phyloP scores from a whole-genome alignment of 768 basidiomycete species.

The Podaxis pistillaris region DNA sequence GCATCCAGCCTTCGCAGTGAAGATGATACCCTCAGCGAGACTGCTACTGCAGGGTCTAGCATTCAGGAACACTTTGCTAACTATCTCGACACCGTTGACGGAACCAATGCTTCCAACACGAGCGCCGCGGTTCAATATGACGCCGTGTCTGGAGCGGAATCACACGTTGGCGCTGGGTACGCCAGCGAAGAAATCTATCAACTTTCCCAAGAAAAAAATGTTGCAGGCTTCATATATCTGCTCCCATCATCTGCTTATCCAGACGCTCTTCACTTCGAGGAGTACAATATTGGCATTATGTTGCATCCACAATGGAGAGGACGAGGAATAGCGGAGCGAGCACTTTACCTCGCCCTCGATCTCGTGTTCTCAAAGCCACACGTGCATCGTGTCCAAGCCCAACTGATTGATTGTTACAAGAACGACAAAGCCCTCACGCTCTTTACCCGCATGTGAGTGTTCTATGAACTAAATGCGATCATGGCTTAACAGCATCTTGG shows the following conservation, averaged over 20 bases:
- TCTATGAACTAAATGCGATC: background rate
- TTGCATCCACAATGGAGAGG: conserved; percentile 35
- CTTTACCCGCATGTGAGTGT: conserved; percentile 40
- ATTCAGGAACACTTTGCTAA: background rate
- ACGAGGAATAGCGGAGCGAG: conserved; percentile 45
- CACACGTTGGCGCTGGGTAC: background rate
- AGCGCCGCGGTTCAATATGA: background rate
- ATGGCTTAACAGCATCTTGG: conserved; percentile 7
- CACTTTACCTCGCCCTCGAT: conserved; percentile 41
- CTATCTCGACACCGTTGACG: background rate
- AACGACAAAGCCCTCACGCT: conserved; percentile 44
- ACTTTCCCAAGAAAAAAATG: background rate
- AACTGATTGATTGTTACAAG: conserved; percentile 42
- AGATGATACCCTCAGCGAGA: background rate
- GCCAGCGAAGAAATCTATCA: background rate
- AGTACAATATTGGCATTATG: conserved; percentile 58
- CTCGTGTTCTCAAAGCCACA: conserved; percentile 44
- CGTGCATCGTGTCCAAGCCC: conserved; percentile 54
- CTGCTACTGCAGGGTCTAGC: background rate
- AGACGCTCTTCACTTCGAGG: conserved; percentile 33
- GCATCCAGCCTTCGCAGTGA: background rate
- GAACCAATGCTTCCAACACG: background rate
- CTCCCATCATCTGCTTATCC: conserved; percentile 25
- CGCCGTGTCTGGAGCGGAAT: background rate
- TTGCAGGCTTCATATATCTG: conserved; percentile 45